These are phyloP conservation scores for Fusarium camptoceras DNA, from an alignment of 2,329 filamentous ascomycete genomes.

Conservation along the genomic window DNA sequence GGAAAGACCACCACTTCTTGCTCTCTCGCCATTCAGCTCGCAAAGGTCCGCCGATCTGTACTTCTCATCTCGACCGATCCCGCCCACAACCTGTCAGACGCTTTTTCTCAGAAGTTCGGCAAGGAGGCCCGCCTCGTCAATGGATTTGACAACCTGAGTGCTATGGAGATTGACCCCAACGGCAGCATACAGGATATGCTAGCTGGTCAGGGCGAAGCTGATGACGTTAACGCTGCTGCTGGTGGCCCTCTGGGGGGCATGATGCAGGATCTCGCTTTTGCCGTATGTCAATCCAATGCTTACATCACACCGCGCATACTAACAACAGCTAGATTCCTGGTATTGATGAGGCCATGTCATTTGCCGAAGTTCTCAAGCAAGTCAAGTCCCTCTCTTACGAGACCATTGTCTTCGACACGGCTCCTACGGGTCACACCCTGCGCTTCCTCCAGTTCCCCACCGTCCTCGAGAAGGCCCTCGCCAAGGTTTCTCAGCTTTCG, in stretches of 20 bases:
- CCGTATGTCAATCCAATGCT: conserved; percentile 65
- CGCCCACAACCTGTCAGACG: conserved; percentile 96
- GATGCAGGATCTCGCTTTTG: conserved; percentile 99
- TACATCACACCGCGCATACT: background rate
- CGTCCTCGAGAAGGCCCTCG: conserved; percentile 97
- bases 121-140: conserved; percentile 95
- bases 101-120: conserved; percentile 98
- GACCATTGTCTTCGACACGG: conserved; percentile 98
- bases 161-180: conserved; percentile 99
- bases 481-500: conserved; percentile 94
- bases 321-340: conserved; percentile 79
- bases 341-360: conserved; percentile 99
- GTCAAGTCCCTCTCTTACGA: conserved; percentile 99
- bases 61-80: conserved; percentile 98
- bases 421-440: conserved; percentile 96
- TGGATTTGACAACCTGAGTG: conserved; percentile 92
- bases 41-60: conserved; percentile 92
- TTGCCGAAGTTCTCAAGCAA: conserved; percentile 98
- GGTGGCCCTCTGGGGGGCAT: conserved; percentile 83
- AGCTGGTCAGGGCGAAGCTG: conserved; percentile 79
- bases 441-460: conserved; percentile 99
- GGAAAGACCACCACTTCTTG: conserved; percentile 99
- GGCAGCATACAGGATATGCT: conserved; percentile 96
- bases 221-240: conserved; percentile 72
- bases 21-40: conserved; percentile 96